phyloP scores from a whole-genome alignment of 225 moss, liverwort and hornwort genomes.

The Physcomitrium patens region DNA sequence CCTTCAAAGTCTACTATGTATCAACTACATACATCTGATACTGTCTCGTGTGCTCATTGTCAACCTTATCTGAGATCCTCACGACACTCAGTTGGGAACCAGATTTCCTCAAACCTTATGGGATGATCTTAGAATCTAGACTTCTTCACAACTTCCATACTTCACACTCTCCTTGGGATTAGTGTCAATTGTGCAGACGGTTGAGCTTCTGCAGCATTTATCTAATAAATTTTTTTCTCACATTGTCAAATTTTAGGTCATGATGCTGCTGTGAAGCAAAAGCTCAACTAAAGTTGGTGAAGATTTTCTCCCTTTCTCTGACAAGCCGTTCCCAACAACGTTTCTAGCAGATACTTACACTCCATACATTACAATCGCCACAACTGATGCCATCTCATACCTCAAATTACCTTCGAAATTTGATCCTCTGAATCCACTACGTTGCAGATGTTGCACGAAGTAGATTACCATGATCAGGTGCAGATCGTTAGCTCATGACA shows the following conservation, averaged over 20 bases:
- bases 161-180: no score
- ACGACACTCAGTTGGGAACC: no score
- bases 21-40: background rate
- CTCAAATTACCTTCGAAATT: background rate
- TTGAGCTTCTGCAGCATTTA: no score
- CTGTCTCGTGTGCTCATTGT: background rate
- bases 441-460: background rate
- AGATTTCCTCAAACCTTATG: no score
- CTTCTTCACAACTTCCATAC: no score
- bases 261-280: no score
- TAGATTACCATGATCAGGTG: background rate
- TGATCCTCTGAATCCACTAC: background rate
- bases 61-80: background rate
- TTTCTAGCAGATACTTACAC: background rate
- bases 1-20: constrained; percentile 7
- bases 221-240: no score
- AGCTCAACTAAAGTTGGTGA: no score
- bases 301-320: no score
- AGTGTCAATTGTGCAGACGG: no score
- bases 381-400: constrained; percentile 4
- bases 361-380: constrained; percentile 1
- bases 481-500: constrained; percentile 21
- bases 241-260: no score
- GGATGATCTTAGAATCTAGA: no score
- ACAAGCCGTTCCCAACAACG: constrained; percentile 16